Conservation (phyloP, 331 rosid species). For the Rosa hybrid region DNA sequence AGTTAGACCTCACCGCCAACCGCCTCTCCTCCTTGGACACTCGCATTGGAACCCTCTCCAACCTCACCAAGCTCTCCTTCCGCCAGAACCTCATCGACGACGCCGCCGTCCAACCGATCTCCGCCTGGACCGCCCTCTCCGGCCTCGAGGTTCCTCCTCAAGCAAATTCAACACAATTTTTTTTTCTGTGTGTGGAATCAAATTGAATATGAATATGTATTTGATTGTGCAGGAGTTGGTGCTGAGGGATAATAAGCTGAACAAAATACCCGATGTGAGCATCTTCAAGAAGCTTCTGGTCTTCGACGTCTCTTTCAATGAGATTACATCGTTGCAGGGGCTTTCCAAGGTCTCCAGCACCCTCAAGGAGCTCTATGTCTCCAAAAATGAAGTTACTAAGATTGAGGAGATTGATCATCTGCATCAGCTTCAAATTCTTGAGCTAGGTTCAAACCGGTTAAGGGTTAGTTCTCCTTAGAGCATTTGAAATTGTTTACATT, state of each 20-base stretch:
- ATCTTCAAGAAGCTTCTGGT: conserved; percentile 71
- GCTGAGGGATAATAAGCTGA: conserved; percentile 78
- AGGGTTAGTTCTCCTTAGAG: conserved; percentile 53
- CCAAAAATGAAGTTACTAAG: conserved; percentile 74
- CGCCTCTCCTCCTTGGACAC: conserved; percentile 73
- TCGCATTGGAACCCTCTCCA: conserved; percentile 63
- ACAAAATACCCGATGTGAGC: conserved; percentile 66
- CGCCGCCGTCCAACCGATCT: conserved; percentile 64
- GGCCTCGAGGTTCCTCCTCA: conserved; percentile 56
- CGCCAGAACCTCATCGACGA: conserved; percentile 84
- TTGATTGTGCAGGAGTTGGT: conserved; percentile 61
- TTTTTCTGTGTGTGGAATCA: neutral
- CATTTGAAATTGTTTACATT: neutral
- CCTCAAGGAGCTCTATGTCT: conserved; percentile 86
- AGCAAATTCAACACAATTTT: neutral
- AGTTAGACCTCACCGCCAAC: conserved; percentile 88
- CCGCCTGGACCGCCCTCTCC: conserved; percentile 63
- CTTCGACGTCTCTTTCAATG: conserved; percentile 85
- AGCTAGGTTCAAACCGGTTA: conserved; percentile 85
- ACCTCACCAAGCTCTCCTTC: conserved; percentile 76
- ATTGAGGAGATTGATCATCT: conserved; percentile 88
- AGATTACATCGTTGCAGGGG: conserved; percentile 69
- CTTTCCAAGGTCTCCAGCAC: conserved; percentile 49
- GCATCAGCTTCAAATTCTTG: conserved; percentile 68
- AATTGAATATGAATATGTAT: neutral